phyloP scores from a whole-genome alignment of 2,329 filamentous ascomycete species.

The Epichloe festucae region DNA sequence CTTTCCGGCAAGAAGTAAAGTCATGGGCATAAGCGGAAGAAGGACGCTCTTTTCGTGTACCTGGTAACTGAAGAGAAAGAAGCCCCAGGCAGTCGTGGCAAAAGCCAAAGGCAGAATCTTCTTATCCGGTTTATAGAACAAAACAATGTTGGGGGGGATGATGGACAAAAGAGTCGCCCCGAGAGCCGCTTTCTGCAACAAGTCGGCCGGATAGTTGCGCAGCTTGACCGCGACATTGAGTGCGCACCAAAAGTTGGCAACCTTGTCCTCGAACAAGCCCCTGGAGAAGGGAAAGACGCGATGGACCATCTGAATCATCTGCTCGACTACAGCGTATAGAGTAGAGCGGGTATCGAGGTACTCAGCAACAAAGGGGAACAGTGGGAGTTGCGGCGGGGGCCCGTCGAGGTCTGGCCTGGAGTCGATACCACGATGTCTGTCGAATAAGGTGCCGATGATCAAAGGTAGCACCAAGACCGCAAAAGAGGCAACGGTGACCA shows the following conservation, averaged over 20 bases:
- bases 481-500: constrained; percentile 63
- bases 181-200: constrained; percentile 67
- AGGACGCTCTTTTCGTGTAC: constrained; percentile 97
- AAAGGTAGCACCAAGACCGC: constrained; percentile 64
- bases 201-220: constrained; percentile 52
- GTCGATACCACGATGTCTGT: constrained; percentile 50
- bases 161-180: constrained; percentile 64
- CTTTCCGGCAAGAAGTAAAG: constrained; percentile 65
- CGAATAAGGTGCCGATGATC: constrained; percentile 56
- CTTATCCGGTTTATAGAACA: constrained; percentile 68
- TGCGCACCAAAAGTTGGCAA: constrained; percentile 96
- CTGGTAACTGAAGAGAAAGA: constrained; percentile 95
- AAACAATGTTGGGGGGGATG: constrained; percentile 60
- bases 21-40: constrained; percentile 87
- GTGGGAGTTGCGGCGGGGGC: constrained; percentile 48
- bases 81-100: constrained; percentile 81
- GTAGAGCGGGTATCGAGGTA: constrained; percentile 50
- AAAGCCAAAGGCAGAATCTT: constrained; percentile 68
- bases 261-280: constrained; percentile 97
- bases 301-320: constrained; percentile 72
- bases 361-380: constrained; percentile 43
- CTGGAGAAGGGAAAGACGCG: constrained; percentile 92
- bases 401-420: constrained; percentile 43
- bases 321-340: constrained; percentile 64
- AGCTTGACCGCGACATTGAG: constrained; percentile 85